Percentiles rank a stretch among this genome's conserved stretches.
Evolutionary conservation across 1,284 basidiomycete species (phyloP).

Genomic region (Austroboletus niveus): DNA sequence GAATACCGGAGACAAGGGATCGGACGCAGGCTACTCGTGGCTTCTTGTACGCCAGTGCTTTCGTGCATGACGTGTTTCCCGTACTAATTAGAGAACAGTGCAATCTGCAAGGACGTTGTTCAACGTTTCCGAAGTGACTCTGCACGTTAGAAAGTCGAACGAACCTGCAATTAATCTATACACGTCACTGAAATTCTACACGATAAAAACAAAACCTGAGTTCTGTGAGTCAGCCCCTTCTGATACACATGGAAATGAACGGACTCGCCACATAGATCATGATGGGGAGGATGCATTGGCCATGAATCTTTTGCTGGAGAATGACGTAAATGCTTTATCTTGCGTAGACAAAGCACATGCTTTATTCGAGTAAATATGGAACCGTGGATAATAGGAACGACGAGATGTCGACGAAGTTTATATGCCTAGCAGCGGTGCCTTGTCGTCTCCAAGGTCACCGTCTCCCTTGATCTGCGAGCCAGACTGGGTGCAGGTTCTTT

Average conservation of each 20-base stretch:
- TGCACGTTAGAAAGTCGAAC: conserved; percentile 8
- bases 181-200: conserved; percentile 3
- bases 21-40: conserved; percentile 3
- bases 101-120: conserved; percentile 1
- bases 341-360: background rate
- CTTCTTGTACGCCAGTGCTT: conserved; percentile 1
- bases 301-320: conserved; percentile 3
- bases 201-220: background rate
- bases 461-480: background rate
- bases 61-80: background rate
- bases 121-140: conserved; percentile 3
- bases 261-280: background rate
- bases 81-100: conserved; percentile 1
- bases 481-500: background rate
- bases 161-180: conserved; percentile 9
- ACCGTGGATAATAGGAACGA: background rate
- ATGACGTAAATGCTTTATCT: background rate
- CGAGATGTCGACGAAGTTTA: background rate
- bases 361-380: background rate
- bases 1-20: conserved; percentile 7
- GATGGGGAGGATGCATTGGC: conserved; percentile 5
- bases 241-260: background rate
- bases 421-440: background rate
- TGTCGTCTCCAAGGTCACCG: background rate
- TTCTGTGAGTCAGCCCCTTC: background rate